A percentile compares a stretch with the other conserved stretches of the same genome.
Conservation (phyloP, 2,329 filamentous ascomycete genomes). For the Amesomyces nigricolor region DNA sequence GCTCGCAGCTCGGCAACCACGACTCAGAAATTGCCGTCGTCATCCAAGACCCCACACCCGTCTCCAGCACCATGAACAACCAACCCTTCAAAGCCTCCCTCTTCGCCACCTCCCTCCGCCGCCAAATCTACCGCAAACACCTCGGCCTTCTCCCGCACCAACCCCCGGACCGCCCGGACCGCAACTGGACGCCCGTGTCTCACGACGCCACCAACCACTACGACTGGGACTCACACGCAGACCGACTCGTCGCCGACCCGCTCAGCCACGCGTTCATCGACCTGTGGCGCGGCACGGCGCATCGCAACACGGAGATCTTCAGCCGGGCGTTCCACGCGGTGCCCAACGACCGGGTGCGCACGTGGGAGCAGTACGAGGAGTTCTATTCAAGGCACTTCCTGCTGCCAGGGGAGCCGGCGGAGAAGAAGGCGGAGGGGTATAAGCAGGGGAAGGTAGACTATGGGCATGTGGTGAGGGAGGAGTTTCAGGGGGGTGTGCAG, state of each 20-base stretch:
- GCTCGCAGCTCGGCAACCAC: constrained; percentile 74
- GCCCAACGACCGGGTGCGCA: constrained; percentile 61
- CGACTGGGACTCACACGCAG: constrained; percentile 62
- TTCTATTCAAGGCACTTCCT: constrained; percentile 67
- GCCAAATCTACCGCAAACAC: constrained; percentile 87
- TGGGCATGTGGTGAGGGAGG: constrained; percentile 78
- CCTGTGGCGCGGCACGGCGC: constrained; percentile 69
- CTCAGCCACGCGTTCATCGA: constrained; percentile 61
- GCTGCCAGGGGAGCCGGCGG: constrained; percentile 42
- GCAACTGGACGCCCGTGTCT: constrained; percentile 72
- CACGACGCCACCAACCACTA: constrained; percentile 62
- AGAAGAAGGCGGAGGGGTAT: constrained; percentile 40
- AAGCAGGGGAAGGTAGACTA: constrained; percentile 63
- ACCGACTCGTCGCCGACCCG: constrained; percentile 68
- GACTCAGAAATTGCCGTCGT: constrained; percentile 88
- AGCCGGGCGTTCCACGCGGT: constrained; percentile 75
- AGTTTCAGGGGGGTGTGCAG: constrained; percentile 67
- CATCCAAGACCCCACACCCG: constrained; percentile 68
- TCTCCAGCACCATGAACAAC: constrained; percentile 70
- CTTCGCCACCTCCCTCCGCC: constrained; percentile 74
- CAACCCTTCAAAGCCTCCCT: constrained; percentile 63
- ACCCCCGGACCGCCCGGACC: constrained; percentile 57
- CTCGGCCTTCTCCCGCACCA: constrained; percentile 77
- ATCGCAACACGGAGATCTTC: constrained; percentile 75
- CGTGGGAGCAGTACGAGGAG: constrained; percentile 66